A percentile compares a stretch with the other conserved stretches of the same genome.
phyloP scores from a whole-genome alignment of 352 stramenopile genomes.

The Globisporangium apiculatum region DNA sequence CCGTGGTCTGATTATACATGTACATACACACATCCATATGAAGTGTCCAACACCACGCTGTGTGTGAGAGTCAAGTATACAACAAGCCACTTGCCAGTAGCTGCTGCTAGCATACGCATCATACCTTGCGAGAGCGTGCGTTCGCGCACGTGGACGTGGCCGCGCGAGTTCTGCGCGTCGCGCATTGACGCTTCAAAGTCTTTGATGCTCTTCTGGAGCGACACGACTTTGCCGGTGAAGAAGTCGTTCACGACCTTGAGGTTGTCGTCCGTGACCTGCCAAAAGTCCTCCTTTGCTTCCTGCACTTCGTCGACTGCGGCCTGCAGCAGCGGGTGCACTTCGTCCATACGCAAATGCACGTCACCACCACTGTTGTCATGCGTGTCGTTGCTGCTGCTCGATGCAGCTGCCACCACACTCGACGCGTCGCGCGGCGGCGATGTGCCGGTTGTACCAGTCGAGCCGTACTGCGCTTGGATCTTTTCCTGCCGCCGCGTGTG shows the following conservation, averaged over 20 bases:
- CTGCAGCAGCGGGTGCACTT: conserved; percentile 55
- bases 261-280: conserved; percentile 71
- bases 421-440: conserved; percentile 5
- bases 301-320: conserved; percentile 50
- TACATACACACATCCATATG: neutral
- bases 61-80: neutral
- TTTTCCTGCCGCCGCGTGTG: conserved; percentile 60
- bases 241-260: conserved; percentile 85
- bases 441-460: neutral
- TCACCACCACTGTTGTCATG: neutral
- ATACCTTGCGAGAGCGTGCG: conserved; percentile 58
- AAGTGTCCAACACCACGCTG: neutral
- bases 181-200: conserved; percentile 67
- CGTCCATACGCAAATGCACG: conserved; percentile 41
- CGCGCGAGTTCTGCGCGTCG: conserved; percentile 63
- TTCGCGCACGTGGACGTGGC: conserved; percentile 65
- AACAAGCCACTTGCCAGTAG: neutral
- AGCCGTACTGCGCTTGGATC: conserved; percentile 18
- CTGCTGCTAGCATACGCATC: neutral
- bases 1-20: conserved; percentile 35
- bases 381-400: conserved; percentile 1
- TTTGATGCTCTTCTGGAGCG: conserved; percentile 53
- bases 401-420: neutral
- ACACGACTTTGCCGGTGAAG: conserved; percentile 63
- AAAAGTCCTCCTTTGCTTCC: conserved; percentile 79